These are phyloP conservation scores for Hypericum androsaemum DNA, from an alignment of 345 rosid genomes.

Conservation along the genomic window DNA sequence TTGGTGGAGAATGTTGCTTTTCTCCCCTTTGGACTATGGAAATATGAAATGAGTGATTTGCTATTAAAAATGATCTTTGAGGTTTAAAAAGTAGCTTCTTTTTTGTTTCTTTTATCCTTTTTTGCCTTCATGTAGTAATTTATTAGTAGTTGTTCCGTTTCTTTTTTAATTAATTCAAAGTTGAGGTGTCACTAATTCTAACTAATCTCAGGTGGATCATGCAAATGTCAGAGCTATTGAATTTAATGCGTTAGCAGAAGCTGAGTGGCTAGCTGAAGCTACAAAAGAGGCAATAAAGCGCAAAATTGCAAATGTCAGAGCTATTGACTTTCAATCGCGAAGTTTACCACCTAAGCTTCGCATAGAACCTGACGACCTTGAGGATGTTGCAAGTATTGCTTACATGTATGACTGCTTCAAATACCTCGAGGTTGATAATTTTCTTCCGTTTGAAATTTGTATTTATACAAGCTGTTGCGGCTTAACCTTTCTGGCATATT, in stretches of 20 bases:
- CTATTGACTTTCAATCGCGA: slow-evolving; percentile 62
- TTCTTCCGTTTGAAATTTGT: too few species aligned
- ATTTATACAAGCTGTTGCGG: too few species aligned
- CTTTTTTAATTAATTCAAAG: background rate
- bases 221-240: slow-evolving; percentile 68
- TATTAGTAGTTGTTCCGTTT: too few species aligned
- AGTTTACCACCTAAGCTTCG: slow-evolving; percentile 80
- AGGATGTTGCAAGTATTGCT: slow-evolving; percentile 70
- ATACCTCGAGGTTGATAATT: too few species aligned
- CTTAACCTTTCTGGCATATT: background rate
- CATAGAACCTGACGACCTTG: slow-evolving; percentile 80
- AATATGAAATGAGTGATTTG: too few species aligned
- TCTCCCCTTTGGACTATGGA: too few species aligned
- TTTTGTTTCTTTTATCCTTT: too few species aligned
- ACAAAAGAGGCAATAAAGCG: slow-evolving; percentile 85
- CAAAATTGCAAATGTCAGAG: slow-evolving; percentile 87
- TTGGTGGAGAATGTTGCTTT: too few species aligned
- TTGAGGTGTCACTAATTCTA: slow-evolving; percentile 8
- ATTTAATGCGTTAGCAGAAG: slow-evolving; percentile 67
- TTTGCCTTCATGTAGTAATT: too few species aligned
- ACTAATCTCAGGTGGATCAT: slow-evolving; percentile 65
- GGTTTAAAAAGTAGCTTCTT: too few species aligned
- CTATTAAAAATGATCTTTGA: too few species aligned
- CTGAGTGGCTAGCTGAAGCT: slow-evolving; percentile 88
- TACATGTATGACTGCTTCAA: background rate